Conservation (phyloP, 140 eudicot genomes). For the Oenanthe javanica region DNA sequence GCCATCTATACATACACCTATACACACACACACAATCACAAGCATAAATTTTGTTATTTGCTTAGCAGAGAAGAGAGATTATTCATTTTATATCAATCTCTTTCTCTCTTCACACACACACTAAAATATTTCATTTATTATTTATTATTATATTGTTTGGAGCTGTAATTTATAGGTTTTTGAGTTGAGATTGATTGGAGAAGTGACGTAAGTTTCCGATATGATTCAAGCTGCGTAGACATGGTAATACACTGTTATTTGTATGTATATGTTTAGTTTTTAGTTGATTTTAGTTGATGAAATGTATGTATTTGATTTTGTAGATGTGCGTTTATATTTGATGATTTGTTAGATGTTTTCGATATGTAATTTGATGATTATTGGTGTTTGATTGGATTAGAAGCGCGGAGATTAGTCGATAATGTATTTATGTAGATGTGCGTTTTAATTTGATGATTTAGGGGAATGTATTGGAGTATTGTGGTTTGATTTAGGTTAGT, state of each 20-base stretch:
- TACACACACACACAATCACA: background rate
- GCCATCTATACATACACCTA: background rate
- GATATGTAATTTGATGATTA: background rate
- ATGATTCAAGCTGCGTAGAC: conserved; percentile 26
- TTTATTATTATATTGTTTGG: no score
- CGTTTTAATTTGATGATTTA: no score
- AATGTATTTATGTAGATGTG: no score
- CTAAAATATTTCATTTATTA: no score
- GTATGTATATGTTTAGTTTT: background rate
- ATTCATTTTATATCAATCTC: no score
- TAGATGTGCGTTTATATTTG: no score
- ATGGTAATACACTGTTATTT: conserved; percentile 27
- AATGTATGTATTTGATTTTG: background rate
- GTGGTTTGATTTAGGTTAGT: background rate
- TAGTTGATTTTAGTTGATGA: background rate
- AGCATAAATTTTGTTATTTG: background rate
- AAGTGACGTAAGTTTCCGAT: conserved; percentile 30
- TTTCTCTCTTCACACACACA: background rate
- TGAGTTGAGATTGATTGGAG: background rate
- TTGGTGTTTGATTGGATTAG: background rate
- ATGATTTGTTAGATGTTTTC: no score
- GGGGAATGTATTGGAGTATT: background rate
- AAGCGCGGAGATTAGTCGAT: background rate
- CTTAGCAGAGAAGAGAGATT: background rate
- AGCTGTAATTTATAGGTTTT: no score